Base-by-base conservation (phyloP, 1,139 yeast genomes). In the Hansenula lynferdii region DNA sequence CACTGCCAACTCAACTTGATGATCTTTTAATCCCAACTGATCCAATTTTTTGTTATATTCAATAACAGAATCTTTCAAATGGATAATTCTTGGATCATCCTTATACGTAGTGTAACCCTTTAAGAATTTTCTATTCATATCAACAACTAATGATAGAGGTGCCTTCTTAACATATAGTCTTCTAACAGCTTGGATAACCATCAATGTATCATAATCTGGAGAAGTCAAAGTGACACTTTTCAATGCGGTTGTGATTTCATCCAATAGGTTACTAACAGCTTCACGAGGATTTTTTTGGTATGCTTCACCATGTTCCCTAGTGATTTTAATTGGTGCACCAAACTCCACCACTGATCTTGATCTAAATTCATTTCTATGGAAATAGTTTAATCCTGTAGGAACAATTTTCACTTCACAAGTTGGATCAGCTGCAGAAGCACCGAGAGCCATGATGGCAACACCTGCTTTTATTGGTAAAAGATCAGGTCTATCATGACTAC, bases 361-460 rank as follows among this genome's bases (percentile, higher is more conserved):
- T 57, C 92, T 69, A 57, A 83, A 83, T 53, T 77, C 79, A 57
- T 83, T 77, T 32, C 89, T 80, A 58, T 80, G 85, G 66, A 83
- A 83, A 57, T 83, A 83, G 57, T 81, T 81, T 70, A 83, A 67
- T 3, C 92, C 92, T 46, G 86, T 78, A 2, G 92, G 90, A 17
- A 83, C 80, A 43, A 83, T 75, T 27, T 70, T 70, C 2, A 83
- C 79, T 28, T 70, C 66, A 44, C 75, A 71, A 32, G 67, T 61
- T 0, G 83, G 80, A 43, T 79, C 75, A 22, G 67, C 66, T 12
- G 80, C 80, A 56, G 75, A 74, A 2, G 90, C 82, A 12, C 92
- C 90, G 23, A 83, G 61, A 0, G 90, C 92, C 92, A 83, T 83
- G 14, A 83, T 76, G 1, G 86, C 90, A 23, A 83, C 89, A 19